Percentiles rank a stretch among this genome's conserved stretches.
These are phyloP conservation scores for Mycena chlorophos DNA, from an alignment of 768 basidiomycete species.

Conservation along the genomic window DNA sequence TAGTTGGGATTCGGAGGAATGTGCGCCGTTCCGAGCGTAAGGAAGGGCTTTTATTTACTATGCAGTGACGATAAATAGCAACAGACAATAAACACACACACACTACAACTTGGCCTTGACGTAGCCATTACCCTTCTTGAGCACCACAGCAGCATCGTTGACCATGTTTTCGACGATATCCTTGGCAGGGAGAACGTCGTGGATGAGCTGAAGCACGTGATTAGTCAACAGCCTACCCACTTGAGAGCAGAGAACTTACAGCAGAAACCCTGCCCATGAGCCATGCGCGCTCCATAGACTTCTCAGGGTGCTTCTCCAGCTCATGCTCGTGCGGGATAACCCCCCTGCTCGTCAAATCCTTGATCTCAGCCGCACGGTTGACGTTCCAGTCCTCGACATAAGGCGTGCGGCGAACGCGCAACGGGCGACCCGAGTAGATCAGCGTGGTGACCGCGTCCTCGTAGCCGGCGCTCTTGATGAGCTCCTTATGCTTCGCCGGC, in stretches of 20 bases:
- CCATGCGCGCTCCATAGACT: slow-evolving; percentile 67
- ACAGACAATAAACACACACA: slow-evolving; percentile 22
- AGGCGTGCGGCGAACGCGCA: slow-evolving; percentile 81
- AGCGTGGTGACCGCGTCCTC: slow-evolving; percentile 84
- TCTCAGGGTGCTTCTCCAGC: slow-evolving; percentile 79
- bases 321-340: slow-evolving; percentile 75
- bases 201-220: slow-evolving; percentile 41
- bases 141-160: slow-evolving; percentile 49
- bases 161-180: slow-evolving; percentile 66
- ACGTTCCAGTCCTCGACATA: slow-evolving; percentile 86
- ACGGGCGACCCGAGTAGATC: slow-evolving; percentile 87
- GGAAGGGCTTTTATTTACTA: too few species aligned
- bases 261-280: slow-evolving; percentile 83
- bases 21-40: slow-evolving; percentile 50
- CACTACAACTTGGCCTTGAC: slow-evolving; percentile 35
- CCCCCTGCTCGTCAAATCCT: slow-evolving; percentile 79
- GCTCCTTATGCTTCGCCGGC: slow-evolving; percentile 82
- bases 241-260: slow-evolving; percentile 11
- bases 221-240: not conserved
- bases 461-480: slow-evolving; percentile 64
- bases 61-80: not conserved
- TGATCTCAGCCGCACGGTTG: slow-evolving; percentile 79
- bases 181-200: slow-evolving; percentile 81
- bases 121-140: slow-evolving; percentile 41
- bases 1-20: slow-evolving; percentile 75